Evolutionary conservation across 169 alveolate species (phyloP).

Genomic region (Amoebophrya sp.): DNA sequence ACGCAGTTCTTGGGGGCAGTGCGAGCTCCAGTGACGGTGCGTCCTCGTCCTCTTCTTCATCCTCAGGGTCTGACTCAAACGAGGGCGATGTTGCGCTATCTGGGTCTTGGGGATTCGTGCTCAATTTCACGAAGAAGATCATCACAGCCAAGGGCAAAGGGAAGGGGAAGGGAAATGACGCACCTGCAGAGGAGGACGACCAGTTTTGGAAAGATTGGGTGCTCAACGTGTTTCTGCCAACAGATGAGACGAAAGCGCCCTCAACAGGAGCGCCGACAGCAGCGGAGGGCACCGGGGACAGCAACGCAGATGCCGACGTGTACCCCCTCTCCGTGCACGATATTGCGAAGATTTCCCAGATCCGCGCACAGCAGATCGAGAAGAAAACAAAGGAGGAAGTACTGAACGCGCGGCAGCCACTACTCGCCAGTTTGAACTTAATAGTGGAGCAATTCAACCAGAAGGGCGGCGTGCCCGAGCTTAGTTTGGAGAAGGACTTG

Average conservation of each 20-base stretch:
- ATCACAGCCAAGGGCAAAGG: not conserved
- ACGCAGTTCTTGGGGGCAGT: no score
- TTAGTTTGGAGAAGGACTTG: not conserved
- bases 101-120: not conserved
- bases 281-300: not conserved
- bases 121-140: not conserved
- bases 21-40: no score
- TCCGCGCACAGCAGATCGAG: constrained; percentile 17
- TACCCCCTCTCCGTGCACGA: constrained; percentile 10
- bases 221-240: constrained; percentile 15
- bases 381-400: constrained; percentile 9
- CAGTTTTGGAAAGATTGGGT: not conserved
- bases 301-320: not conserved
- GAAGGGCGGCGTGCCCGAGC: not conserved
- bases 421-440: not conserved
- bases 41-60: not conserved
- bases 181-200: not conserved
- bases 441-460: not conserved
- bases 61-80: not conserved
- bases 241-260: not conserved
- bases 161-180: not conserved
- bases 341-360: constrained; percentile 16
- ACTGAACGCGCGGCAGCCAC: not conserved
- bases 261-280: not conserved
- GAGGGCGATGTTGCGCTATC: no score